phyloP scores from a whole-genome alignment of 495 filamentous ascomycete genomes.

The Clohesyomyces aquaticus region DNA sequence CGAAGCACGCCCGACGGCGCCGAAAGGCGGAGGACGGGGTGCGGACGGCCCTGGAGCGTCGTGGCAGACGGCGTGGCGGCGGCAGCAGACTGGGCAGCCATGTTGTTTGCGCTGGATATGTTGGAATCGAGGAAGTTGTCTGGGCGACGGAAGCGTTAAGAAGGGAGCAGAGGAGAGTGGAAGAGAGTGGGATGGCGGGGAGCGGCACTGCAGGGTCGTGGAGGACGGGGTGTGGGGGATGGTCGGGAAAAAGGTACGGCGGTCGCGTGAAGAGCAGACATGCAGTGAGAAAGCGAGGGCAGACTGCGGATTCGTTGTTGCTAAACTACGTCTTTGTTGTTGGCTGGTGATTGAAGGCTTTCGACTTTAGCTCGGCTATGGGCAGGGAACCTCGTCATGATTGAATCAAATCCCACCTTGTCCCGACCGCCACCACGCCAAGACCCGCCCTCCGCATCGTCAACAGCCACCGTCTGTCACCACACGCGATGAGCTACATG shows the following conservation, averaged over 20 bases:
- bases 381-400: neutral
- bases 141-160: slow-evolving; percentile 12
- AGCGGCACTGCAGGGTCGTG: neutral
- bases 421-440: neutral
- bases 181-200: slow-evolving; percentile 37
- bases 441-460: neutral
- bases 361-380: slow-evolving; percentile 6
- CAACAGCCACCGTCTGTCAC: neutral
- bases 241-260: slow-evolving; percentile 11
- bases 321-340: slow-evolving; percentile 38
- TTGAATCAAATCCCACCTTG: neutral
- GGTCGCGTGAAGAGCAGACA: slow-evolving; percentile 36
- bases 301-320: slow-evolving; percentile 34
- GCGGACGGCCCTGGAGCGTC: slow-evolving; percentile 18
- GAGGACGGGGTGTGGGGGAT: neutral
- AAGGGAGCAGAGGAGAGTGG: slow-evolving; percentile 18
- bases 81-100: slow-evolving; percentile 15
- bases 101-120: slow-evolving; percentile 24
- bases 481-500: neutral
- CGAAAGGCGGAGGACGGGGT: slow-evolving; percentile 34
- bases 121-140: neutral
- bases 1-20: slow-evolving; percentile 42
- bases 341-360: slow-evolving; percentile 34
- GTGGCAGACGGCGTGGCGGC: slow-evolving; percentile 8
- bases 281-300: slow-evolving; percentile 35